Conservation (phyloP, 768 basidiomycete genomes). For the Artomyces pyxidatus region DNA sequence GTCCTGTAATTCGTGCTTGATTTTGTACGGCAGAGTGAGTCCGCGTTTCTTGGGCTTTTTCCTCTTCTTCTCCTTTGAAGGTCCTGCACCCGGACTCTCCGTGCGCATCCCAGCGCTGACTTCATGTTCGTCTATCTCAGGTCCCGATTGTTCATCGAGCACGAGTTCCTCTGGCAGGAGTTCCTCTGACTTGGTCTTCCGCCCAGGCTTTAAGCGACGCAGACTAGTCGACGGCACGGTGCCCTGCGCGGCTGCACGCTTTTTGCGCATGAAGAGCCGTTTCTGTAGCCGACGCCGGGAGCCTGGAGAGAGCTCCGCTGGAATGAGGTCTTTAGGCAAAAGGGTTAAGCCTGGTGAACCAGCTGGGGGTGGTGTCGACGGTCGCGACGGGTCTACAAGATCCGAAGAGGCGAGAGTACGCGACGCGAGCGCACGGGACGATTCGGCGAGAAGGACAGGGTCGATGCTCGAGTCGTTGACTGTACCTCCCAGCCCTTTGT, state of each 20-base stretch:
- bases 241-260: slow-evolving; percentile 45
- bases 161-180: no score
- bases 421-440: no score
- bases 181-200: slow-evolving; percentile 20
- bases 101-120: not conserved
- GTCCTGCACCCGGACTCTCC: slow-evolving; percentile 13
- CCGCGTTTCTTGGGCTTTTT: slow-evolving; percentile 24
- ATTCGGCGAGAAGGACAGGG: slow-evolving; percentile 23
- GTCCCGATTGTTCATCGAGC: no score
- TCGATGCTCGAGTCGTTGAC: slow-evolving; percentile 21
- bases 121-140: no score
- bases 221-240: slow-evolving; percentile 22
- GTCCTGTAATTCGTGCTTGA: slow-evolving; percentile 32
- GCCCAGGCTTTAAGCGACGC: slow-evolving; percentile 33
- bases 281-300: slow-evolving; percentile 52
- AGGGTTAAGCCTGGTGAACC: no score
- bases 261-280: slow-evolving; percentile 65
- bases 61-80: slow-evolving; percentile 2
- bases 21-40: slow-evolving; percentile 36
- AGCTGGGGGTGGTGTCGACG: no score
- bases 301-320: slow-evolving; percentile 31
- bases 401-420: not conserved
- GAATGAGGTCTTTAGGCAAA: slow-evolving; percentile 1
- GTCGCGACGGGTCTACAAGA: no score
- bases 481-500: no score